These are phyloP conservation scores for Peziza echinospora DNA, from an alignment of 495 filamentous ascomycete species.

Conservation along the genomic window DNA sequence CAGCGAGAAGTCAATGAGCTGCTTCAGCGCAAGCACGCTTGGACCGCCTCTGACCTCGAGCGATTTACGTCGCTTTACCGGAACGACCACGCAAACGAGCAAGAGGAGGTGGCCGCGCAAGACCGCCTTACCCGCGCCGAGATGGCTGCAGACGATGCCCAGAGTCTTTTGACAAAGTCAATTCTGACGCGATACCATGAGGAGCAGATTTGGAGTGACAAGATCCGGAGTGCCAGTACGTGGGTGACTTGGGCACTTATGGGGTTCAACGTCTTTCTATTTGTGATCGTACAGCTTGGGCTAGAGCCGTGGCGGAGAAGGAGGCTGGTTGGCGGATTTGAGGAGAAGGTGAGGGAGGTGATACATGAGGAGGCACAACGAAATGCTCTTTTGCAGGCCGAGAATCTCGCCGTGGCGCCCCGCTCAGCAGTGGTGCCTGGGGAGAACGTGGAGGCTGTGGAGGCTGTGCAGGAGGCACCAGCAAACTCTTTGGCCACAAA, in stretches of 20 bases:
- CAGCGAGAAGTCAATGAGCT: slow-evolving; percentile 92
- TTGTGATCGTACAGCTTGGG: slow-evolving; percentile 74
- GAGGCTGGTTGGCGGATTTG: slow-evolving; percentile 55
- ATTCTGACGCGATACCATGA: slow-evolving; percentile 90
- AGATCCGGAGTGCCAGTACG: slow-evolving; percentile 83
- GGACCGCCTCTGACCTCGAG: slow-evolving; percentile 72
- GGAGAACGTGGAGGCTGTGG: slow-evolving; percentile 28
- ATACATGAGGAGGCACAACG: slow-evolving; percentile 37
- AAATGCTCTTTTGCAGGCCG: slow-evolving; percentile 5
- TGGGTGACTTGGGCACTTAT: slow-evolving; percentile 98
- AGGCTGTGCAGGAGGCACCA: slow-evolving; percentile 19
- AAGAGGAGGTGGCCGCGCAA: slow-evolving; percentile 55
- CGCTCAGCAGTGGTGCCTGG: background rate
- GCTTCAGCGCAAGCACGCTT: slow-evolving; percentile 79
- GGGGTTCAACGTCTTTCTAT: slow-evolving; percentile 81
- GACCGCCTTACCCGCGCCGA: slow-evolving; percentile 52
- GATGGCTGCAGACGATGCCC: slow-evolving; percentile 51
- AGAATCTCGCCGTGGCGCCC: background rate
- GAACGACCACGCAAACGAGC: slow-evolving; percentile 80
- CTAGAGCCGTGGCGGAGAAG: slow-evolving; percentile 81
- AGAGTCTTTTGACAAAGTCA: slow-evolving; percentile 45
- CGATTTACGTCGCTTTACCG: slow-evolving; percentile 86
- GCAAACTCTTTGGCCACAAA: background rate
- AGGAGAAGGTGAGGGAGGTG: slow-evolving; percentile 58
- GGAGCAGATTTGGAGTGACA: slow-evolving; percentile 97